phyloP scores from a whole-genome alignment of 2,329 filamentous ascomycete genomes.

The Neofusicoccum laricinum region DNA sequence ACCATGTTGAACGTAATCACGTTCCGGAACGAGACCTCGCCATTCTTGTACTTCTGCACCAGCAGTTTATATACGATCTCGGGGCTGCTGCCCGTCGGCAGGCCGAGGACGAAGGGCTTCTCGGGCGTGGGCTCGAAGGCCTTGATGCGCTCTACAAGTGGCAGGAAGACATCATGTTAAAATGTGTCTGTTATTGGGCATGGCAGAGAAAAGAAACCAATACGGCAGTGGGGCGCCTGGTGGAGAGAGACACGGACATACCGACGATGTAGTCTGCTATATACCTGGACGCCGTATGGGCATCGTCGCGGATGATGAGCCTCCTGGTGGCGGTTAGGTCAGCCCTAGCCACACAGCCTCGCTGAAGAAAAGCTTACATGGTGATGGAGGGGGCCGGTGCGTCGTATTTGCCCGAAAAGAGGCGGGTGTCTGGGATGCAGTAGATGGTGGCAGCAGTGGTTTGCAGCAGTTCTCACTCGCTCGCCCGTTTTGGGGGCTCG shows the following conservation, averaged over 20 bases:
- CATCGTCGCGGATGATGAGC: constrained; percentile 77
- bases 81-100: constrained; percentile 81
- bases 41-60: constrained; percentile 67
- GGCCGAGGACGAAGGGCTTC: constrained; percentile 76
- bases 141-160: constrained; percentile 66
- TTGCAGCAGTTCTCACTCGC: background rate
- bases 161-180: background rate
- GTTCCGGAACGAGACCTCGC: constrained; percentile 79
- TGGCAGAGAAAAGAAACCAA: background rate
- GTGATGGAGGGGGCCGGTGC: background rate
- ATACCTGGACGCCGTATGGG: constrained; percentile 66
- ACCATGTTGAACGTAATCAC: constrained; percentile 93
- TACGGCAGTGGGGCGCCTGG: background rate
- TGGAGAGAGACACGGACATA: constrained; percentile 26
- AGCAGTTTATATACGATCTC: constrained; percentile 74
- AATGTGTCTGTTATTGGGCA: background rate
- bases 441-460: background rate
- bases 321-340: constrained; percentile 56
- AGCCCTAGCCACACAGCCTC: constrained; percentile 9
- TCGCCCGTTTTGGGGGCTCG: background rate
- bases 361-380: constrained; percentile 17
- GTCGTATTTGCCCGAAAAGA: background rate
- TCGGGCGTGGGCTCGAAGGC: constrained; percentile 68
- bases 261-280: constrained; percentile 79
- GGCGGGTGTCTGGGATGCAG: background rate